Base-by-base conservation (phyloP, 2,329 filamentous ascomycete genomes). In the Cytospora mali region DNA sequence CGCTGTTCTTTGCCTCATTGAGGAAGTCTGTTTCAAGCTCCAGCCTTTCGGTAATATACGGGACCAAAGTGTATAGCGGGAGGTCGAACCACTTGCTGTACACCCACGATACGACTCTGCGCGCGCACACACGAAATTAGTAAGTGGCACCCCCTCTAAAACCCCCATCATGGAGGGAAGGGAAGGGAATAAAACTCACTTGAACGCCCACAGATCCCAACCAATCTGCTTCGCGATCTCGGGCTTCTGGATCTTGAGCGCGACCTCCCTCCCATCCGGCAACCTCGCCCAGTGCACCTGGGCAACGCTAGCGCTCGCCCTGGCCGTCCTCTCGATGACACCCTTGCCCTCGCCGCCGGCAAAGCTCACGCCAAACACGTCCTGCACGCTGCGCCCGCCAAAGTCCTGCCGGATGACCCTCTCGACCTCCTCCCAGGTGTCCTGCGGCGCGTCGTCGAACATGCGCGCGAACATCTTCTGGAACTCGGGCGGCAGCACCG, bases 401-500 rank as follows among this genome's bases (percentile, higher is more conserved):
- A 97, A 98, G 70, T 98, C 95, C 74, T 96, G 88, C 25, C 86
- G 81, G 48, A 99, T 90, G 14, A 98, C 93, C 71, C 82, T 85
- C 77, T 96, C 89, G 2, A 97, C 88, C 56, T 94, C 91, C 68
- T 81, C 83, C 93, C 93, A 98, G 49, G 84, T 82, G 73, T 96
- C 95, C 80, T 97, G 93, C 42, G 94, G 93, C 66, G 95, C 95
- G 79, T 98, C 94, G 73, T 98, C 95, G 74, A 98, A 99, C 92
- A 99, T 97, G 71, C 90, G 85, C 25, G 89, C 83, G 73, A 99
- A 99, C 93, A 97, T 98, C 71, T 89, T 88, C 79, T 97, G 93
- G 70, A 98, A 98, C 75, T 97, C 93, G 0, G 93, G 91, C 28
- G 95, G 95, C 66, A 99, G 79, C 28, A 98, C 88, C 0, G 94